phyloP scores from a whole-genome alignment of 495 filamentous ascomycete genomes.

The Penicillium ochrochloron region DNA sequence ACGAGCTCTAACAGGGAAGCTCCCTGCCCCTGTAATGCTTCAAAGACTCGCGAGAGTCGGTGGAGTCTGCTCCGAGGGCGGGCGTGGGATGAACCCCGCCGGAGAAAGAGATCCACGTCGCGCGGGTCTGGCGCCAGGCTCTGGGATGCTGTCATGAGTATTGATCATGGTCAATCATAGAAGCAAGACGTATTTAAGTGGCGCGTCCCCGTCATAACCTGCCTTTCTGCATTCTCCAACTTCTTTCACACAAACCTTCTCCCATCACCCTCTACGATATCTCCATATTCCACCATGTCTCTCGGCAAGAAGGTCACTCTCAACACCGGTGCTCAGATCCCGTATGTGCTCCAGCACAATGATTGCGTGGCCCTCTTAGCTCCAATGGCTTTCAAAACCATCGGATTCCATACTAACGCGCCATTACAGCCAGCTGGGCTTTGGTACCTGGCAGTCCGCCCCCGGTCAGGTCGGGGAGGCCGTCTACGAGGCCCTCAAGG shows the following conservation, averaged over 20 bases:
- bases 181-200: constrained; percentile 1
- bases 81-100: constrained; percentile 20
- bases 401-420: not conserved
- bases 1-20: not conserved
- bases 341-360: constrained; percentile 35
- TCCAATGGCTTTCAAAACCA: not conserved
- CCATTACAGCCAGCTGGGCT: constrained; percentile 47
- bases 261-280: not conserved
- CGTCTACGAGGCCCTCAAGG: constrained; percentile 57
- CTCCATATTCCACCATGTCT: constrained; percentile 42
- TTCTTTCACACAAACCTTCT: constrained; percentile 6
- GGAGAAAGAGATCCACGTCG: not conserved
- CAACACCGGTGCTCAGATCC: constrained; percentile 49
- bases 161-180: not conserved
- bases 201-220: not conserved
- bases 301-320: constrained; percentile 51
- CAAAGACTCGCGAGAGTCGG: constrained; percentile 19
- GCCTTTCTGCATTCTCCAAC: not conserved
- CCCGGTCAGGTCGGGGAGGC: constrained; percentile 58
- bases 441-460: constrained; percentile 61
- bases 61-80: constrained; percentile 32
- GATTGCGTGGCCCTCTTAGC: not conserved
- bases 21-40: not conserved
- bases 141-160: not conserved
- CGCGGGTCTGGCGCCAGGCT: not conserved